Evolutionary conservation across 768 basidiomycete genomes (phyloP), one percentile per base, ranked within the genome.

Genomic region (Mycena olivaceomarginata): DNA sequence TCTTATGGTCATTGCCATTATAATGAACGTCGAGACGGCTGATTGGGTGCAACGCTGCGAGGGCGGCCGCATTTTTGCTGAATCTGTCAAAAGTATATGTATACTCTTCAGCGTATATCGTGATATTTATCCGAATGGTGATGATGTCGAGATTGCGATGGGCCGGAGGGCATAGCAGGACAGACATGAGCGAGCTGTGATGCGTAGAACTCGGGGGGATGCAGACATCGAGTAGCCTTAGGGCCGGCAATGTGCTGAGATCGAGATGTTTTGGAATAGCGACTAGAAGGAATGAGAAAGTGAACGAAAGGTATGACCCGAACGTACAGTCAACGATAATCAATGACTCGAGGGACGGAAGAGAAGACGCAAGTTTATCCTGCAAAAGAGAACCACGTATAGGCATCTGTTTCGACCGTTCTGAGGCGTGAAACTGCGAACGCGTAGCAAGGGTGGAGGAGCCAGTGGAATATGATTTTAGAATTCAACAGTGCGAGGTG

Each of bases 381-480:
- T 56, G 53, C 39, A 43, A 43, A 16, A 4, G 2, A 2, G 20
- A 4, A 15, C 67, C 51, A 68, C 4, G 67, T 57, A 53, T 57
- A 5, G 5, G 20, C 31, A 53, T 53, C 18, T 16, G 53, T 57
- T 39, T 56, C 39, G 53, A 68, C 20, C n/a, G 53, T 68, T 41
- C 39, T 56, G 67, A 68, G 67, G 22, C 13, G 67, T 18, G 51
- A 41, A 22, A 68, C 20, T 6, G 51, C 40, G 25, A 68, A 68
- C 25, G 39, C 20, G 45, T 25, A 66, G 7, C n/a, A 20, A 3
- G 51, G 67, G 20, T n/a, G 53, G 39, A 68, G 67, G 18, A 68
- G 67, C 67, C 67, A 68, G 15, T 41, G 51, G 20, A 20, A n/a
- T 40, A 68, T 41, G 11, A 68, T 68, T n/a, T 53, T 41, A 18